These are phyloP conservation scores for Pyropia haitanensis DNA, from an alignment of 23 red algal species.

Conservation along the genomic window DNA sequence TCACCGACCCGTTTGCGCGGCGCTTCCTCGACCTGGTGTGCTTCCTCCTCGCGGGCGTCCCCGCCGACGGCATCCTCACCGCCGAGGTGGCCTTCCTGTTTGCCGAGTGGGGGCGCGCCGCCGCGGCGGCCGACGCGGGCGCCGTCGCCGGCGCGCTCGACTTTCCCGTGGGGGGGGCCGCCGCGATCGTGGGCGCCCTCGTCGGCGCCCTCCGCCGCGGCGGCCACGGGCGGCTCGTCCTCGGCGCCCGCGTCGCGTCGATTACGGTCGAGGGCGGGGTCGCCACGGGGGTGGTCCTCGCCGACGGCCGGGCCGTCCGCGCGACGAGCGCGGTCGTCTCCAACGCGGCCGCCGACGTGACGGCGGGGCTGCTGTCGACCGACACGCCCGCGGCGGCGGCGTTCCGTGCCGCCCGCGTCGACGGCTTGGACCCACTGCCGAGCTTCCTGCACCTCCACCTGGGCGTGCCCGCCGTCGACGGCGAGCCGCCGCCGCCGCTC, in stretches of 20 bases:
- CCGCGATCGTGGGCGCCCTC: slow-evolving; percentile 47
- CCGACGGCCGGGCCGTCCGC: too few species aligned
- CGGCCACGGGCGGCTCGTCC: slow-evolving; percentile 7
- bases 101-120: slow-evolving; percentile 18
- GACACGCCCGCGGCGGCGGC: neutral
- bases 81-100: slow-evolving; percentile 84
- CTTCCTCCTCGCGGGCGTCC: slow-evolving; percentile 60
- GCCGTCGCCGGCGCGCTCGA: slow-evolving; percentile 19
- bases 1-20: slow-evolving; percentile 42
- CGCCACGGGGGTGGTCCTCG: too few species aligned
- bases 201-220: slow-evolving; percentile 23
- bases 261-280: slow-evolving; percentile 10
- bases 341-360: slow-evolving; percentile 8
- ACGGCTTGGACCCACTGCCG: slow-evolving; percentile 5
- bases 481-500: too few species aligned
- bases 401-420: neutral
- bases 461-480: slow-evolving; percentile 14
- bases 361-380: neutral
- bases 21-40: slow-evolving; percentile 68
- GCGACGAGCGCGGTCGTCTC: slow-evolving; percentile 16
- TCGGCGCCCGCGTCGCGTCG: neutral
- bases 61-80: slow-evolving; percentile 39
- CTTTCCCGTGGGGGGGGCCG: slow-evolving; percentile 57
- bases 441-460: slow-evolving; percentile 76
- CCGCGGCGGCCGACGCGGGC: neutral